Conservation (phyloP, 2,329 filamentous ascomycete species). For the Xylariaceae sp. region DNA sequence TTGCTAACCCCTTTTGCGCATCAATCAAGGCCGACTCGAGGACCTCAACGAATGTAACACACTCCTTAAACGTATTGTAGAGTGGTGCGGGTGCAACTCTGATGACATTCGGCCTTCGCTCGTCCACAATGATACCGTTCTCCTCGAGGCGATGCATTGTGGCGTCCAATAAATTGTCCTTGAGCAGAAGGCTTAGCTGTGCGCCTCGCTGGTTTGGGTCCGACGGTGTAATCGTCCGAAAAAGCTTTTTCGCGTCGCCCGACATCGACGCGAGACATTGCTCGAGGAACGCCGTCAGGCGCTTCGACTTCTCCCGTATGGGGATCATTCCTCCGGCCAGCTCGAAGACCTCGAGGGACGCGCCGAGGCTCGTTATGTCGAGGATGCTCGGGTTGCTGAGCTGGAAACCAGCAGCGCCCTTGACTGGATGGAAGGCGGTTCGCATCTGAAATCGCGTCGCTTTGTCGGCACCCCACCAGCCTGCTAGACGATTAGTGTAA, state of each 20-base stretch:
- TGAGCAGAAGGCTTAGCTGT: constrained; percentile 60
- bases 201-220: constrained; percentile 62
- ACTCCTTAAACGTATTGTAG: constrained; percentile 66
- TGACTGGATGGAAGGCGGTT: constrained; percentile 65
- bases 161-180: constrained; percentile 54
- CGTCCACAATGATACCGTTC: constrained; percentile 64
- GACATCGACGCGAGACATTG: constrained; percentile 44
- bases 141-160: constrained; percentile 58
- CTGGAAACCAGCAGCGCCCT: constrained; percentile 71
- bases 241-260: constrained; percentile 35
- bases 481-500: constrained; percentile 56
- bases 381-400: constrained; percentile 69
- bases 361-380: constrained; percentile 65
- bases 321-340: constrained; percentile 55
- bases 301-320: constrained; percentile 60
- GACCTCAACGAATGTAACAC: constrained; percentile 51
- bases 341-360: constrained; percentile 66
- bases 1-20: constrained; percentile 17
- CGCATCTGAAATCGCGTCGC: constrained; percentile 67
- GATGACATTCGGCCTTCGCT: constrained; percentile 69
- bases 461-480: constrained; percentile 78
- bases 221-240: constrained; percentile 60
- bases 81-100: constrained; percentile 68
- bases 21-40: constrained; percentile 32
- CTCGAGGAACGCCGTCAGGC: constrained; percentile 65